Conservation (phyloP, 2,329 filamentous ascomycete genomes). For the Cryphonectria carpinicola region DNA sequence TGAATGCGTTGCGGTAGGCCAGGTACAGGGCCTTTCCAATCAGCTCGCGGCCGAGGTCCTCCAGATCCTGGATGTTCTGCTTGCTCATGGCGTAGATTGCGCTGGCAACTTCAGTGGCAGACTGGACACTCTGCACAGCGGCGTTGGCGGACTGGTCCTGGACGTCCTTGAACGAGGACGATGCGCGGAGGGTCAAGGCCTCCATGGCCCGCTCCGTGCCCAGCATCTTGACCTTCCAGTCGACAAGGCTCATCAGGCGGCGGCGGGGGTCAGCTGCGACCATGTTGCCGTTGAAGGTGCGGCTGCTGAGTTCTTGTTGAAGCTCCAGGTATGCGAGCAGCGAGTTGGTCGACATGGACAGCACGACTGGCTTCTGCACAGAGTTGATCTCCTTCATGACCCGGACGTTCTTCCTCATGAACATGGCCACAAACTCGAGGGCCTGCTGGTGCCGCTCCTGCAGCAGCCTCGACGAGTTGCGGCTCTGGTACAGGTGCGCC, state of each 20-base stretch:
- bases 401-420: slow-evolving; percentile 52
- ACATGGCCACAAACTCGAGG: slow-evolving; percentile 61
- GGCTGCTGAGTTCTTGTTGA: slow-evolving; percentile 25
- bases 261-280: slow-evolving; percentile 24
- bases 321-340: slow-evolving; percentile 21
- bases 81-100: slow-evolving; percentile 7
- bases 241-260: slow-evolving; percentile 24
- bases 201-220: slow-evolving; percentile 26
- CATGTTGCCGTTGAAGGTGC: slow-evolving; percentile 26
- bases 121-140: not conserved
- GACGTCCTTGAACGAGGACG: slow-evolving; percentile 21
- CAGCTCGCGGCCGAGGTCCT: slow-evolving; percentile 24
- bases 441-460: slow-evolving; percentile 44
- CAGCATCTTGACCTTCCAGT: slow-evolving; percentile 19
- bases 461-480: slow-evolving; percentile 41
- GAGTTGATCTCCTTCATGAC: slow-evolving; percentile 33
- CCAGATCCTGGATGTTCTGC: slow-evolving; percentile 13
- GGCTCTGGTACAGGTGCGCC: slow-evolving; percentile 38
- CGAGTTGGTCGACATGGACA: slow-evolving; percentile 29
- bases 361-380: slow-evolving; percentile 35
- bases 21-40: slow-evolving; percentile 22
- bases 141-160: slow-evolving; percentile 8
- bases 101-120: slow-evolving; percentile 1
- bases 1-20: slow-evolving; percentile 16
- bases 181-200: slow-evolving; percentile 24